These are phyloP conservation scores for Xylariaceae sp. DNA, from an alignment of 2,329 filamentous ascomycete genomes.

Conservation along the genomic window DNA sequence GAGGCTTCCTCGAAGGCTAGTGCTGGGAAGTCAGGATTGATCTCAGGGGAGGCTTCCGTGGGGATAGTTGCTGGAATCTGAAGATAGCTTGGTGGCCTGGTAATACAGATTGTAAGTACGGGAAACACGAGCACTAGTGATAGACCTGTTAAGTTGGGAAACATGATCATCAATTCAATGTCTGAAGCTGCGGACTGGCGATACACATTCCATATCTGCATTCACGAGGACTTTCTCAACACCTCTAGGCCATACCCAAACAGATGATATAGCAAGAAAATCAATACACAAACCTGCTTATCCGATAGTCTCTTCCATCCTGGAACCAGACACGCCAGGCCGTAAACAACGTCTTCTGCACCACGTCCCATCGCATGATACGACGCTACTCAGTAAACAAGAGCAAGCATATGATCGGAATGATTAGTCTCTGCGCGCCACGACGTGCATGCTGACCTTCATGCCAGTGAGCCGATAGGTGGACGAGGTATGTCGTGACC, in stretches of 20 bases:
- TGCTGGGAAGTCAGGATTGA: slow-evolving; percentile 30
- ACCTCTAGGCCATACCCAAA: no score
- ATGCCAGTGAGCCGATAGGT: neutral
- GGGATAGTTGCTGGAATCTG: slow-evolving; percentile 17
- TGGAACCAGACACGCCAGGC: slow-evolving; percentile 10
- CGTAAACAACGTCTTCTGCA: slow-evolving; percentile 11
- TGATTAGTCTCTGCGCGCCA: no score
- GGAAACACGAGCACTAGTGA: slow-evolving; percentile 18
- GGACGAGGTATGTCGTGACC: neutral
- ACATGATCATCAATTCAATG: no score
- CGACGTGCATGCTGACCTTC: no score
- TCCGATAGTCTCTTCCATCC: slow-evolving; percentile 19
- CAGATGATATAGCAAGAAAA: no score
- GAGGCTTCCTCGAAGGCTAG: slow-evolving; percentile 34
- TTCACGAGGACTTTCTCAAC: no score
- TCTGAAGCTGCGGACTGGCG: no score
- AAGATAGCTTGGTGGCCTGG: slow-evolving; percentile 19
- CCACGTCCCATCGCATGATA: slow-evolving; percentile 15
- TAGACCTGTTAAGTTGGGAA: slow-evolving; percentile 1
- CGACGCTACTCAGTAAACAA: neutral
- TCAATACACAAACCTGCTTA: slow-evolving; percentile 7
- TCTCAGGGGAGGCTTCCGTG: slow-evolving; percentile 18
- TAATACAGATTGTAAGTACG: slow-evolving; percentile 18
- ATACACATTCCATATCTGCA: no score
- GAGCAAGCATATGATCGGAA: neutral